Conservation (phyloP, 768 basidiomycete species). For the Aureoboletus auriporus region DNA sequence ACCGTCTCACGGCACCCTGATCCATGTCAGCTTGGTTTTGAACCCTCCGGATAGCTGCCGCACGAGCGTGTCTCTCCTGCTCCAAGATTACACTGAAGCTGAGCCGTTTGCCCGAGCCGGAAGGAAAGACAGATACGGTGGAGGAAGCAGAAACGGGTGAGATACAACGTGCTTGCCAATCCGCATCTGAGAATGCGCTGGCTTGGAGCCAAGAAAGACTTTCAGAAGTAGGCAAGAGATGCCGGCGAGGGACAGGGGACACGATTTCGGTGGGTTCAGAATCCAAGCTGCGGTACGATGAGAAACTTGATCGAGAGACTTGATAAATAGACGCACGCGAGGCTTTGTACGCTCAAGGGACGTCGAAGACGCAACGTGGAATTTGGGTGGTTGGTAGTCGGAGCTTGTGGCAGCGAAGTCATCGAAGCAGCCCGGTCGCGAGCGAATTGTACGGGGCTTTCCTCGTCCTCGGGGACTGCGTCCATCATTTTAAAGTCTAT, state of each 20-base stretch:
- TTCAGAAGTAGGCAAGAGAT: slow-evolving; percentile 56
- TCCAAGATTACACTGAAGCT: slow-evolving; percentile 46
- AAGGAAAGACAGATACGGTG: slow-evolving; percentile 22
- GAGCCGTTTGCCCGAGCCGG: slow-evolving; percentile 16
- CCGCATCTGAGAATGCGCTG: slow-evolving; percentile 41
- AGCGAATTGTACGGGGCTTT: background rate
- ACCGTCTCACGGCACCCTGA: slow-evolving; percentile 50
- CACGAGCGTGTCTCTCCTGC: slow-evolving; percentile 21
- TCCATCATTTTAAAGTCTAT: slow-evolving; percentile 15
- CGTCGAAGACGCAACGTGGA: slow-evolving; percentile 15
- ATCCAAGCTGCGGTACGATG: slow-evolving; percentile 12
- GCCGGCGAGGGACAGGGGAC: slow-evolving; percentile 63
- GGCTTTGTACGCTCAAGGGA: slow-evolving; percentile 12
- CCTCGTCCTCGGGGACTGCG: slow-evolving; percentile 8
- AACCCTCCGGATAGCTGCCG: slow-evolving; percentile 10
- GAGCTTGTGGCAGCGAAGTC: slow-evolving; percentile 4
- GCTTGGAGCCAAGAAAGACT: slow-evolving; percentile 57
- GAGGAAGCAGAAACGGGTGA: slow-evolving; percentile 42
- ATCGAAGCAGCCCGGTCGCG: slow-evolving; percentile 15
- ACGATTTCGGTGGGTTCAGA: slow-evolving; percentile 44
- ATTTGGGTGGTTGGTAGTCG: slow-evolving; percentile 3
- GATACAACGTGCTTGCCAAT: slow-evolving; percentile 35
- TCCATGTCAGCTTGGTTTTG: slow-evolving; percentile 20
- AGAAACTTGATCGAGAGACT: background rate
- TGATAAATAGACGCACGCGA: slow-evolving; percentile 11